Conservation (phyloP, 164 flowering plant genomes). For the Kingdonia uniflora region DNA sequence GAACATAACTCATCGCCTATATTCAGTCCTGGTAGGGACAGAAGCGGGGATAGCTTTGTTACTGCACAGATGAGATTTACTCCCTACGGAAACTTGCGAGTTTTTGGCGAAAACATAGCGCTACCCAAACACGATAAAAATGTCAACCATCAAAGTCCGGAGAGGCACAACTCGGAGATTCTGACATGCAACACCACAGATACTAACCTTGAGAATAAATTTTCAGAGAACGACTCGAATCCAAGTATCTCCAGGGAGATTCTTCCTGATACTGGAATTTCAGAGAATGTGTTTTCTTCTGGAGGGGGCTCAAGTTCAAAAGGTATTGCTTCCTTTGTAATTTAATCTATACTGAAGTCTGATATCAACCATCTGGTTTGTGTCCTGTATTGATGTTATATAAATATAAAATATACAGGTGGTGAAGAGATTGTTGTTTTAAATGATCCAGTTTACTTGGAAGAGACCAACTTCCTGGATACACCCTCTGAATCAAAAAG, state of each 20-base stretch:
- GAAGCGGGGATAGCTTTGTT: slow-evolving; percentile 15
- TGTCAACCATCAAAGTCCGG: slow-evolving; percentile 14
- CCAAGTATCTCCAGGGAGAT: slow-evolving; percentile 11
- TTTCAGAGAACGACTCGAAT: slow-evolving; percentile 12
- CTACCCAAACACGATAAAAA: slow-evolving; percentile 15
- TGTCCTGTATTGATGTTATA: neutral
- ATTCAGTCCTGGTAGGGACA: slow-evolving; percentile 46
- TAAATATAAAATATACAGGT: slow-evolving; percentile 20
- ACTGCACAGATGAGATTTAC: slow-evolving; percentile 31
- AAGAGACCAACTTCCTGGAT: slow-evolving; percentile 15
- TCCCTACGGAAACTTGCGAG: slow-evolving; percentile 13
- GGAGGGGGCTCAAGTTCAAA: slow-evolving; percentile 16
- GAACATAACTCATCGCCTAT: slow-evolving; percentile 48
- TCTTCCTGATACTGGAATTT: slow-evolving; percentile 12
- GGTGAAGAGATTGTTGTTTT: slow-evolving; percentile 16
- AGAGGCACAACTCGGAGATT: slow-evolving; percentile 14
- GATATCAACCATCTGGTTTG: no score
- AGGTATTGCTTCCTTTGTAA: slow-evolving; percentile 27
- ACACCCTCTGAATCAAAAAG: slow-evolving; percentile 18
- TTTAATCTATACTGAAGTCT: neutral
- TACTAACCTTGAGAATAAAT: slow-evolving; percentile 12
- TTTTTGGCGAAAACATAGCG: slow-evolving; percentile 14
- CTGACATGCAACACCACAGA: slow-evolving; percentile 10
- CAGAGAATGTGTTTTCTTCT: slow-evolving; percentile 10
- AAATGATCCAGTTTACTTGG: slow-evolving; percentile 12